Evolutionary conservation across 192 early-diverging fungal species (phyloP).

Genomic region (Chytriomyces hyalinus): DNA sequence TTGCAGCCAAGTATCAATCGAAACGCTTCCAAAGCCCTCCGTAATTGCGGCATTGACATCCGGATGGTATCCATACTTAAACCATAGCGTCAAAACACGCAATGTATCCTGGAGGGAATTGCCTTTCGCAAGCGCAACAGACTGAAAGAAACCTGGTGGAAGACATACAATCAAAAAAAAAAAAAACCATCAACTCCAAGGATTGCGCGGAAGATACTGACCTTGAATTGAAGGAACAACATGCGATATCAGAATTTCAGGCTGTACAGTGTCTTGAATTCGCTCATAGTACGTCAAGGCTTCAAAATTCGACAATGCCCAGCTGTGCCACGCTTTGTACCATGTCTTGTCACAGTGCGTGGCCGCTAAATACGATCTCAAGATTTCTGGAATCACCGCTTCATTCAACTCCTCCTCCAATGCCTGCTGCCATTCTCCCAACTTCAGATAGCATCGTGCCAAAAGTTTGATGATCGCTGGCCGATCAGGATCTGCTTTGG

Average conservation of each 20-base stretch:
- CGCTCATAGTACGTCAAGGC: conserved; percentile 78
- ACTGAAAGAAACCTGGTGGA: conserved; percentile 80
- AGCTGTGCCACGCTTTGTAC: conserved; percentile 98
- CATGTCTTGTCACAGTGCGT: conserved; percentile 88
- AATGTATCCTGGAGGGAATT: conserved; percentile 93
- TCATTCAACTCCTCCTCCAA: conserved; percentile 67
- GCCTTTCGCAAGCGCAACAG: conserved; percentile 86
- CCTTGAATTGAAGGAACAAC: conserved; percentile 87
- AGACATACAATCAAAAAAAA: conserved; percentile 10
- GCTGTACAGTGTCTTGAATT: conserved; percentile 54
- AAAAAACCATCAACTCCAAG: conserved; percentile 14
- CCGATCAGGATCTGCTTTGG: conserved; percentile 44
- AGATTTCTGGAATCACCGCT: conserved; percentile 69
- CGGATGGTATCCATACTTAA: conserved; percentile 88
- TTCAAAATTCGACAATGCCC: conserved; percentile 93
- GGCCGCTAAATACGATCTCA: conserved; percentile 81
- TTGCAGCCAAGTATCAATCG: conserved; percentile 93
- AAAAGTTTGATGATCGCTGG: conserved; percentile 48
- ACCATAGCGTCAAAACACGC: conserved; percentile 90
- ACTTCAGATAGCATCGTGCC: conserved; percentile 83
- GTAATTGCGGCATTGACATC: conserved; percentile 83
- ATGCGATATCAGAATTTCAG: conserved; percentile 60
- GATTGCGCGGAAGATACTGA: neutral
- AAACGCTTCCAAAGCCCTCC: conserved; percentile 82
- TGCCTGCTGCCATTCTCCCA: conserved; percentile 89